Conservation (phyloP, 495 filamentous ascomycete genomes). For the Podospora pseudopauciseta region DNA sequence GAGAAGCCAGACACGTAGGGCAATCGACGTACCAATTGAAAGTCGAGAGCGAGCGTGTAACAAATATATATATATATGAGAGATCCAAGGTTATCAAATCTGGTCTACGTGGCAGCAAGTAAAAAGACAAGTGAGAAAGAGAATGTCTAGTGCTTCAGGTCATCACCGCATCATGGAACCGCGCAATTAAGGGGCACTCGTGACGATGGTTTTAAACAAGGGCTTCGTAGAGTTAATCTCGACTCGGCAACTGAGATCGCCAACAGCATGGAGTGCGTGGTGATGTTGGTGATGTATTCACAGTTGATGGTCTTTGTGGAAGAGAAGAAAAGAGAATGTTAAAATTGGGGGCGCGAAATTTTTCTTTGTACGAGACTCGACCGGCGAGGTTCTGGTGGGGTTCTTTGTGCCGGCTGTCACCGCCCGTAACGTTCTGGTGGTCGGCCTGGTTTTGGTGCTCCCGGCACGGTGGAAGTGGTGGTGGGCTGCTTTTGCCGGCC, state of each 20-base stretch:
- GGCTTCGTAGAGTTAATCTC: slow-evolving; percentile 50
- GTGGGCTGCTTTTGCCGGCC: slow-evolving; percentile 9
- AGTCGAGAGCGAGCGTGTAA: background rate
- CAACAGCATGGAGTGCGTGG: slow-evolving; percentile 60
- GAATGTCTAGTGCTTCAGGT: slow-evolving; percentile 68
- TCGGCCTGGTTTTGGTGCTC: slow-evolving; percentile 3
- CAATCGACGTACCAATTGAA: background rate
- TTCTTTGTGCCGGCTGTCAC: slow-evolving; percentile 24
- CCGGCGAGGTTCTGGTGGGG: slow-evolving; percentile 3
- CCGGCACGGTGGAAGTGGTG: background rate
- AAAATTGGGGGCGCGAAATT: slow-evolving; percentile 21
- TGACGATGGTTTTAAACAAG: slow-evolving; percentile 99
- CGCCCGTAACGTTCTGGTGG: slow-evolving; percentile 27
- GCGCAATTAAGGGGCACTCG: slow-evolving; percentile 73
- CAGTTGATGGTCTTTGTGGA: slow-evolving; percentile 68
- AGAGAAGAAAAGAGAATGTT: slow-evolving; percentile 39
- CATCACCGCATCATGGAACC: slow-evolving; percentile 96
- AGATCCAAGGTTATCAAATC: too few relatives aligned
- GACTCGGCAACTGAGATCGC: slow-evolving; percentile 81
- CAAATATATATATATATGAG: background rate
- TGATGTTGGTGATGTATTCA: slow-evolving; percentile 83
- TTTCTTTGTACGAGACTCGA: slow-evolving; percentile 7
- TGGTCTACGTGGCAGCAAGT: slow-evolving; percentile 19
- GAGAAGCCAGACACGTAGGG: slow-evolving; percentile 9
- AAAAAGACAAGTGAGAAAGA: background rate